These are phyloP conservation scores for Mortierella sp. DNA, from an alignment of 371 early-diverging fungal species.

Conservation along the genomic window DNA sequence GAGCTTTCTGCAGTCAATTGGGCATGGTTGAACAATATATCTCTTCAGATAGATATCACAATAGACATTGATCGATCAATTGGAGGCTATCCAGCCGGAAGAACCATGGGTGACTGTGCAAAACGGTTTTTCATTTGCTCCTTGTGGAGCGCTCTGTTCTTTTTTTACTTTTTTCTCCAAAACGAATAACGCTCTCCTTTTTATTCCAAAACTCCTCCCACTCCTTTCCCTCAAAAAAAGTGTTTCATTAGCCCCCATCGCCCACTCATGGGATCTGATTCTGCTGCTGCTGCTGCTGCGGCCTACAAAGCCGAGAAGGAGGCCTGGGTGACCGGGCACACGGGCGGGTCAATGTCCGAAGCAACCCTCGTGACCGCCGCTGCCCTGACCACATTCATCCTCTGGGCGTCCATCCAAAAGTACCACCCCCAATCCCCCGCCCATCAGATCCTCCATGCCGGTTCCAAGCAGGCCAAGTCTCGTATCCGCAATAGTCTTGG, in stretches of 20 bases:
- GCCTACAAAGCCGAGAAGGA: constrained; percentile 75
- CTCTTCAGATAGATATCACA: too few relatives aligned
- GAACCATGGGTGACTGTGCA: constrained; percentile 5
- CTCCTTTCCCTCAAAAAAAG: not conserved
- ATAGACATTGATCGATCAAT: too few relatives aligned
- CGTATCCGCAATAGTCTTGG: constrained; percentile 30
- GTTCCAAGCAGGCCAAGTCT: constrained; percentile 16
- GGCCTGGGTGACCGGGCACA: constrained; percentile 75
- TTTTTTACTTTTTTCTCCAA: constrained; percentile 6
- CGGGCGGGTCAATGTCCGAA: constrained; percentile 78
- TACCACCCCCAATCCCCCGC: constrained; percentile 37
- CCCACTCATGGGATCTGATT: constrained; percentile 25
- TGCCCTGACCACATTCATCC: constrained; percentile 57
- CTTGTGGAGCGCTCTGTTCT: constrained; percentile 9
- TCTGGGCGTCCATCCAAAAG: constrained; percentile 42
- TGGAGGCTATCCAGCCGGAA: too few relatives aligned
- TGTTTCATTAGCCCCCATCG: not conserved
- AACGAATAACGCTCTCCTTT: not conserved
- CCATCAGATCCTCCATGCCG: constrained; percentile 14
- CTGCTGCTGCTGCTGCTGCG: constrained; percentile 33
- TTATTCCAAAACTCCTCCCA: not conserved
- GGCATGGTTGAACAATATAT: too few relatives aligned
- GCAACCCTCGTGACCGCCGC: constrained; percentile 66
- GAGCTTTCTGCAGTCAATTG: too few relatives aligned
- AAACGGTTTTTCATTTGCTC: not conserved